Evolutionary conservation across 83 land plant species (phyloP).

Genomic region (Picea abies): DNA sequence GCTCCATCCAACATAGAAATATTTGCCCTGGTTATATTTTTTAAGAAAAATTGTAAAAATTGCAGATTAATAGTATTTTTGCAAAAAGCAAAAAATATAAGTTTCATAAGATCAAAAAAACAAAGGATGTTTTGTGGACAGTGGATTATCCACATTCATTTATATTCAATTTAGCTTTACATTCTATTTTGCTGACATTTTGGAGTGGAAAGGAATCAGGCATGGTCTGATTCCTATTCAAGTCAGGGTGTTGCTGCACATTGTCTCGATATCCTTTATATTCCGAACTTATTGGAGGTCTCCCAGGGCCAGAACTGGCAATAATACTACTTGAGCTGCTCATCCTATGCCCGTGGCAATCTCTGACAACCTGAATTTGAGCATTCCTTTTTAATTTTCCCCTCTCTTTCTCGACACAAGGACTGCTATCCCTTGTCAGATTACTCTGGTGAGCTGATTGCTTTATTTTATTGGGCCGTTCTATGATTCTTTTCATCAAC

Average conservation of each 20-base stretch:
- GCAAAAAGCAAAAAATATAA: background rate
- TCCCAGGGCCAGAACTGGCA: background rate
- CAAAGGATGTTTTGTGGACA: background rate
- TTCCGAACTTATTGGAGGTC: background rate
- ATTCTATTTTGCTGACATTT: background rate
- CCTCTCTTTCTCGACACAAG: background rate
- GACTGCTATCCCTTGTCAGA: background rate
- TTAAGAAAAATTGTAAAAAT: background rate
- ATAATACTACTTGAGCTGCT: background rate
- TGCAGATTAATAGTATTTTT: background rate
- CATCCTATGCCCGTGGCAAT: background rate
- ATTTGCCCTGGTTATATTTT: background rate
- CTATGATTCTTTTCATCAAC: too few relatives aligned
- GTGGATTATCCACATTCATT: background rate
- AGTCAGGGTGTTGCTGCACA: conserved; percentile 19
- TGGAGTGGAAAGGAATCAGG: background rate
- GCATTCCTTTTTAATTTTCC: background rate
- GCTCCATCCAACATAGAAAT: background rate
- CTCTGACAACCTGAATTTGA: background rate
- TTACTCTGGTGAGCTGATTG: background rate
- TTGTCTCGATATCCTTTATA: background rate
- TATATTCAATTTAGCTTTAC: conserved; percentile 16
- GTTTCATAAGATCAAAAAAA: background rate
- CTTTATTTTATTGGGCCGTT: background rate
- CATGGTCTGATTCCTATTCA: conserved; percentile 22